These are phyloP conservation scores for Asterochloris erici DNA, from an alignment of 139 green algal genomes.

Conservation along the genomic window DNA sequence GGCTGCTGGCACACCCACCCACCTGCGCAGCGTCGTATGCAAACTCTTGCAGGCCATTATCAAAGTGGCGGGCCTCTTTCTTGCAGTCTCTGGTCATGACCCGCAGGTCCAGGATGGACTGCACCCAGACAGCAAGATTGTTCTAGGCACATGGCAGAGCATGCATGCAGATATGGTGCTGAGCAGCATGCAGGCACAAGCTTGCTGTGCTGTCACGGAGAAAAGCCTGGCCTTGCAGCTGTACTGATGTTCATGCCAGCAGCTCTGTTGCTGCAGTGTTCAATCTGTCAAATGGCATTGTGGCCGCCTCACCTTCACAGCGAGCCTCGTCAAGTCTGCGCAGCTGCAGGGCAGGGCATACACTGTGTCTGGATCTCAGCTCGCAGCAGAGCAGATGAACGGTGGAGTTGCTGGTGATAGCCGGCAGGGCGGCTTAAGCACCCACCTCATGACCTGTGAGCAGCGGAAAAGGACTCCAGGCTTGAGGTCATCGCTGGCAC, in stretches of 20 bases:
- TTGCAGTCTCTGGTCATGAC: constrained; percentile 15
- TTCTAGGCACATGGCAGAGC: not conserved
- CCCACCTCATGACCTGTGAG: constrained; percentile 14
- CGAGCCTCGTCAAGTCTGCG: not conserved
- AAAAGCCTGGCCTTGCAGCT: not conserved
- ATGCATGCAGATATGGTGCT: not conserved
- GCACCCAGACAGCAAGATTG: not conserved
- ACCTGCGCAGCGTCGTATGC: constrained; percentile 9
- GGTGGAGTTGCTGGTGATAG: not conserved
- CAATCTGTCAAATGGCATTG: not conserved
- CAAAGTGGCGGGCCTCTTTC: constrained; percentile 11
- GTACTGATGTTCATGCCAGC: not conserved
- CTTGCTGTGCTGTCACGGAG: too few relatives aligned
- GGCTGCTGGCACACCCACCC: not conserved
- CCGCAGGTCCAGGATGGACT: constrained; percentile 9
- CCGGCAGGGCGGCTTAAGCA: not conserved
- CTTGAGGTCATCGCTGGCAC: not conserved
- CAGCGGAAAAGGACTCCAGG: constrained; percentile 11
- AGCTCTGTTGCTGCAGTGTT: constrained; percentile 10
- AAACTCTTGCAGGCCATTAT: constrained; percentile 6
- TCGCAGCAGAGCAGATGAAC: not conserved
- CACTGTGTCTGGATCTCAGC: not conserved
- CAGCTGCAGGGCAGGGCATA: not conserved
- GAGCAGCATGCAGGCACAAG: not conserved
- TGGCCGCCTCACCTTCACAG: not conserved